Evolutionary conservation across 257 asterid genomes (phyloP), one percentile per base, ranked within the genome.

Genomic region (Thymus quinquecostatus): DNA sequence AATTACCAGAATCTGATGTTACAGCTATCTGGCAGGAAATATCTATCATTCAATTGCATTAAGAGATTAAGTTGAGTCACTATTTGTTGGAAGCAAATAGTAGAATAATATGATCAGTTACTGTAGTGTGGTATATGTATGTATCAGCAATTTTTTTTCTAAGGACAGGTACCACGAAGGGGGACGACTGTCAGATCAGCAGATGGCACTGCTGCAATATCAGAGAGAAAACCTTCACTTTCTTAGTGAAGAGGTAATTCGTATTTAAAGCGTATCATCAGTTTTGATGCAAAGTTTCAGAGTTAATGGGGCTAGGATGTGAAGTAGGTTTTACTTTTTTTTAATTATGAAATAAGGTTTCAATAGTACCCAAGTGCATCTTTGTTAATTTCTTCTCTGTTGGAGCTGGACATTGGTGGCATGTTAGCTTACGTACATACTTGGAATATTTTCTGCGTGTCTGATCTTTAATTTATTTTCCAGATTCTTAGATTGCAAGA

Each of bases 191-290:
- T 95, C 98, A 48, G 99, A 95, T 95, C 99, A 91, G 85, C 99
- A 95, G 86, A 95, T 95, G 99, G 98, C 98, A 14, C 78, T 95
- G 81, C 80, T 95, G 88, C 98, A 95, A 71, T 92, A 95, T 83
- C 99, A 95, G 83, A 93, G 95, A 65, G 99, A 95, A 86, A 95
- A 95, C 82, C 89, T 95, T 68, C 98, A 95, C 87, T 95, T 95
- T 81, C 82, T 95, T 60, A 89, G 96, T 73, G 99, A 95, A 86
- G 99, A 92, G 97, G 98, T 95, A 87, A 74, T 57, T 59, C 59
- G 10, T 60, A 32, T 66, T 41, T 60, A 60, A 30, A 54, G n/a
- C 11, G 8, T 66, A 55, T 69, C 48, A 60, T 3, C 43, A 27
- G 2, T 28, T 45, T n/a, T 47, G 34, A 21, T 10, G 21, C 36